Evolutionary conservation across 108 stramenopile genomes (phyloP).

Genomic region (Conticribra guillardii): DNA sequence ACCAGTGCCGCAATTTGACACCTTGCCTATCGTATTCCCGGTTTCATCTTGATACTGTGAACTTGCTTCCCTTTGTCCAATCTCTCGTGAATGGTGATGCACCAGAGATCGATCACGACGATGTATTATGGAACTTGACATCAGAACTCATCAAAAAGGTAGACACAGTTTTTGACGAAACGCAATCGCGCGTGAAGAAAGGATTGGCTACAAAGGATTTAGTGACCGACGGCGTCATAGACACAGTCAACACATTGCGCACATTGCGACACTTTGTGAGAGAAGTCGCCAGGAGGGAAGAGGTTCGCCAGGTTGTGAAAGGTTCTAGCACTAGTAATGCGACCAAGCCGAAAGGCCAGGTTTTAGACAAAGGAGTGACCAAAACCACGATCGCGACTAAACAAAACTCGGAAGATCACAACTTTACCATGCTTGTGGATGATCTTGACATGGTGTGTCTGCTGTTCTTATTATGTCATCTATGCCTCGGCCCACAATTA

Average conservation of each 20-base stretch:
- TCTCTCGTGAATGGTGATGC: constrained; percentile 71
- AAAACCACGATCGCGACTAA: not conserved
- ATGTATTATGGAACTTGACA: constrained; percentile 77
- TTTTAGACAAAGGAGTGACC: not conserved
- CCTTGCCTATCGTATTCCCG: constrained; percentile 82
- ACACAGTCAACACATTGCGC: constrained; percentile 56
- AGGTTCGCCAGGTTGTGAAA: constrained; percentile 39
- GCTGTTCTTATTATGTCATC: not conserved
- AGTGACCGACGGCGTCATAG: constrained; percentile 32
- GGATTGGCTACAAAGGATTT: constrained; percentile 8
- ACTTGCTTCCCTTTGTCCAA: constrained; percentile 65
- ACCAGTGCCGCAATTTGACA: constrained; percentile 76
- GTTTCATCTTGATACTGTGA: constrained; percentile 80
- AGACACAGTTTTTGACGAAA: constrained; percentile 47
- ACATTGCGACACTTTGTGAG: constrained; percentile 55
- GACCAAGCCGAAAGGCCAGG: too few relatives aligned
- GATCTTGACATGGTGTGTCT: constrained; percentile 58
- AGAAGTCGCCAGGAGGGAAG: constrained; percentile 55
- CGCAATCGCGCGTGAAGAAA: constrained; percentile 36
- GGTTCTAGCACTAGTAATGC: too few relatives aligned
- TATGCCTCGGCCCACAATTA: not conserved
- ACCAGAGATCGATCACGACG: constrained; percentile 72
- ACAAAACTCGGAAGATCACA: constrained; percentile 15
- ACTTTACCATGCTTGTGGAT: constrained; percentile 59
- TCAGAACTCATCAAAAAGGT: constrained; percentile 56